Conservation (phyloP, 257 asterid genomes). For the Solanum dulcamara region DNA sequence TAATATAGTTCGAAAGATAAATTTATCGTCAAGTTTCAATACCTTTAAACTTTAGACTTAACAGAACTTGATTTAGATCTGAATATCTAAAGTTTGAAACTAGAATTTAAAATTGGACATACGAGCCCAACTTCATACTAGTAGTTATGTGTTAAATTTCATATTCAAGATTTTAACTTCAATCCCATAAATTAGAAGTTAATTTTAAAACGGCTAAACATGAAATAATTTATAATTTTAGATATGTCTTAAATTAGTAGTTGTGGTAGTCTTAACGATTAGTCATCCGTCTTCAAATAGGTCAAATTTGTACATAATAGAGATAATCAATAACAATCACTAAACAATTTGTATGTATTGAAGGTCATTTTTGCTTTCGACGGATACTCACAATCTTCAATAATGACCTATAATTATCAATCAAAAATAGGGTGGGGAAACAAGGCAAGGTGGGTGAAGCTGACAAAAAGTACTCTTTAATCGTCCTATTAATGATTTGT, state of each 20-base stretch:
- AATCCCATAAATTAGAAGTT: too few species aligned
- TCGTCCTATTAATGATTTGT: not conserved
- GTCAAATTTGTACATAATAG: not conserved
- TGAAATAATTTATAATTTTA: too few species aligned
- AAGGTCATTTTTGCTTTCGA: not conserved
- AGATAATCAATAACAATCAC: not conserved
- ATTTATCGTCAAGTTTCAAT: too few species aligned
- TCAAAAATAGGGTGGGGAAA: not conserved
- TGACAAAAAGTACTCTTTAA: not conserved
- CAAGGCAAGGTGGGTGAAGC: not conserved
- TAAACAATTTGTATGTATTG: not conserved
- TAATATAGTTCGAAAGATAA: too few species aligned
- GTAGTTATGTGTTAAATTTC: not conserved
- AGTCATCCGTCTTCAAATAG: not conserved
- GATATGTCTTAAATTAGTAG: not conserved
- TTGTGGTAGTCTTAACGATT: not conserved
- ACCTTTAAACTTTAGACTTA: too few species aligned
- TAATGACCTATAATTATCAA: too few species aligned
- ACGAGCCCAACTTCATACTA: not conserved
- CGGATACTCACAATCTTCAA: not conserved
- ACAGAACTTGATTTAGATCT: too few species aligned
- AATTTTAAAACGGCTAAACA: not conserved
- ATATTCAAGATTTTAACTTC: not conserved
- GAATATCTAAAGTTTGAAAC: too few species aligned
- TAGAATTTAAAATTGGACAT: too few species aligned